phyloP scores from a whole-genome alignment of 345 rosid genomes.

The Firmiana major region DNA sequence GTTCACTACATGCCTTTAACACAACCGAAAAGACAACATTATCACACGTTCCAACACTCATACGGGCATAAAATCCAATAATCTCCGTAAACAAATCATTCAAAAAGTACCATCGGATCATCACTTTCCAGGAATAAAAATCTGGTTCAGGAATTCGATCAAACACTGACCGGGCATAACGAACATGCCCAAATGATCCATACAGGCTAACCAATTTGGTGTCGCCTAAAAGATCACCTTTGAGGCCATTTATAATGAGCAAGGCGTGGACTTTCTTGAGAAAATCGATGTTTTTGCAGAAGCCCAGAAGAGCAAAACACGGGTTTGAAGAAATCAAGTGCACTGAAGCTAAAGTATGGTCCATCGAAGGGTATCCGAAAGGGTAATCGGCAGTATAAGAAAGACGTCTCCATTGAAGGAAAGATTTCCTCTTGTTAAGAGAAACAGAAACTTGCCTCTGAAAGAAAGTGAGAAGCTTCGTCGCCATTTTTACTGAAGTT shows the following conservation, averaged over 20 bases:
- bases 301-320: constrained; percentile 38
- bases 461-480: constrained; percentile 7
- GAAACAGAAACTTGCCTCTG: constrained; percentile 15
- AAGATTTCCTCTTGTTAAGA: constrained; percentile 12
- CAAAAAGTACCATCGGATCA: constrained; percentile 67
- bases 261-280: constrained; percentile 44
- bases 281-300: constrained; percentile 40
- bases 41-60: constrained; percentile 39
- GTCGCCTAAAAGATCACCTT: constrained; percentile 36
- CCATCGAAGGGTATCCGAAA: neutral
- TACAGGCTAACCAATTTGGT: constrained; percentile 65
- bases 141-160: constrained; percentile 68
- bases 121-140: constrained; percentile 61
- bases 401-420: constrained; percentile 21
- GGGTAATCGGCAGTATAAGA: constrained; percentile 14
- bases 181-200: constrained; percentile 46
- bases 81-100: constrained; percentile 37
- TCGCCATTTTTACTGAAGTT: constrained; percentile 6
- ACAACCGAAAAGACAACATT: constrained; percentile 52
- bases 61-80: constrained; percentile 30
- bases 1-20: constrained; percentile 69
- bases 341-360: constrained; percentile 17
- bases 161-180: constrained; percentile 62
- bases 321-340: constrained; percentile 28
- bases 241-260: constrained; percentile 43